Evolutionary conservation across 495 filamentous ascomycete genomes (phyloP), one percentile per base, ranked within the genome.

Genomic region (Hypoxylon cercidicola): DNA sequence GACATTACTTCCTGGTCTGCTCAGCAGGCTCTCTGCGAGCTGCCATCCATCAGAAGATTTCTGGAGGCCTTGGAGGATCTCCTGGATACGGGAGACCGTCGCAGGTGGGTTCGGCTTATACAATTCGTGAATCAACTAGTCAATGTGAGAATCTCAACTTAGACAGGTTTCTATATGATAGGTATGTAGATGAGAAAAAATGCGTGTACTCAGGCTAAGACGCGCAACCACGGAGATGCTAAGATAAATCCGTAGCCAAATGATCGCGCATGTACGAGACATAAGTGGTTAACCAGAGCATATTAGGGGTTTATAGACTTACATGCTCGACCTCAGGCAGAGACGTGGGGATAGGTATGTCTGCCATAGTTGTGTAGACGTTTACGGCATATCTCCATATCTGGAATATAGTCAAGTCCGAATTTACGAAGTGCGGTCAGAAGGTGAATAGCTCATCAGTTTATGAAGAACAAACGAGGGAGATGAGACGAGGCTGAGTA

Each of bases 41-140:
- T 90, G 83, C 94, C 93, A 98, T 50, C 93, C 95, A 69, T 91
- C 79, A 0, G 87, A 80, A 5, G 90, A 89, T 64, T 86, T 85
- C 69, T 97, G 93, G 3, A 97, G 79, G 32, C 79, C 76, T 54
- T 92, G 89, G 5, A 99, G 79, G n/a, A 86, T 84, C 23, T 90
- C 85, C 64, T 97, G 89, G 50, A 93, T 90, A 32, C 84, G 79
- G 41, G 82, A 78, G 53, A 95, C 84, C 21, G 83, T 82, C 54
- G 83, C 75, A 35, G 84, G 82, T 0, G 80, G 77, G 44, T 86
- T 87, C 40, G 92, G 90, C 63, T 85, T 76, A 74, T 97, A 97
- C 28, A 97, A 80, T 13, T 87, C 82, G 46, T 79, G 71, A 58
- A 91, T 80, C 44, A 90, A 78, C 87, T 90, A 44, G 48, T 19